Percentiles rank a stretch among this genome's conserved stretches.
These are phyloP conservation scores for Astrothelium subdiscretum DNA, from an alignment of 495 filamentous ascomycete species.

Conservation along the genomic window DNA sequence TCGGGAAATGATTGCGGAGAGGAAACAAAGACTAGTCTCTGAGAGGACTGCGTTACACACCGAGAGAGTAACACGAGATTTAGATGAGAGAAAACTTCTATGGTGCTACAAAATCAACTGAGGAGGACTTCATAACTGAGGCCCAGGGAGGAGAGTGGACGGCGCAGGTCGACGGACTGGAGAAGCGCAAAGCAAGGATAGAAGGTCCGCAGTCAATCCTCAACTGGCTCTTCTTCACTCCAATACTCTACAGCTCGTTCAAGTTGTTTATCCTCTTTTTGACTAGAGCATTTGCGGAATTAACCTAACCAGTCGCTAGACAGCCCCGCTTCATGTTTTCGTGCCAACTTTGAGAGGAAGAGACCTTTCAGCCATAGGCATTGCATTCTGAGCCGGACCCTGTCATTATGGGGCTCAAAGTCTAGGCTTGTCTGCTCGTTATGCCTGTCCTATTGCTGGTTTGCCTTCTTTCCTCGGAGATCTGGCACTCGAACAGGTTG, in stretches of 20 bases:
- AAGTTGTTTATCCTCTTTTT: not conserved
- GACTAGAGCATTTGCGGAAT: not conserved
- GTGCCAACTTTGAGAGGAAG: not conserved
- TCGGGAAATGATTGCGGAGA: conserved; percentile 30
- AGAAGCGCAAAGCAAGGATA: not conserved
- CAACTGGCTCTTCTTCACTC: not conserved
- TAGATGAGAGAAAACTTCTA: not conserved
- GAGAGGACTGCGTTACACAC: conserved; percentile 57
- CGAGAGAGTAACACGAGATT: not conserved
- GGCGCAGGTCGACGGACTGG: not conserved
- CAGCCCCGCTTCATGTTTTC: not conserved
- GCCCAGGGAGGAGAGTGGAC: not conserved
- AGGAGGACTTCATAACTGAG: not conserved
- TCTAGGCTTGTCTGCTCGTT: not conserved
- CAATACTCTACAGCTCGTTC: not conserved
- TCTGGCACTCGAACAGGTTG: not conserved
- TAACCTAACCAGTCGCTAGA: not conserved
- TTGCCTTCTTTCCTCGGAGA: not conserved
- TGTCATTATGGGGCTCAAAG: not conserved
- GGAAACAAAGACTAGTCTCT: conserved; percentile 83
- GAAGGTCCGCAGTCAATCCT: not conserved
- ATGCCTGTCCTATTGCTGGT: not conserved
- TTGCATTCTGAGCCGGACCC: not conserved
- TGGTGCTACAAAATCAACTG: not conserved
- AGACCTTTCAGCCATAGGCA: not conserved